Conservation (phyloP, 176 grass and related monocot species). For the Ensete glaucum region DNA sequence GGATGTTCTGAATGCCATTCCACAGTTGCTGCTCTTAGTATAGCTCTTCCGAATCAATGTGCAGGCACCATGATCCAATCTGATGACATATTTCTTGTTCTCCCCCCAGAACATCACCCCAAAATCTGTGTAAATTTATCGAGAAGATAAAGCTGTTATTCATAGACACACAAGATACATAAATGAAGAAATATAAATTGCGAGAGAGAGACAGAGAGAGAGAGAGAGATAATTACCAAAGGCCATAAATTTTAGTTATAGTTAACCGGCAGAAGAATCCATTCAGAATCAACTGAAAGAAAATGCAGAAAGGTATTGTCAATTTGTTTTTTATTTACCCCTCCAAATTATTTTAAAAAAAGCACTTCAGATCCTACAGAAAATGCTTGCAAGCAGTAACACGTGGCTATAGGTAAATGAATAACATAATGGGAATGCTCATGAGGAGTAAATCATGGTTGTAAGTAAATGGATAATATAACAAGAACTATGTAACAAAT, state of each 20-base stretch:
- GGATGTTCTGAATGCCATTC: slow-evolving; percentile 43
- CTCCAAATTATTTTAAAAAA: background rate
- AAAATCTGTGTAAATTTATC: slow-evolving; percentile 26
- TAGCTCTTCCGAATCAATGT: slow-evolving; percentile 20
- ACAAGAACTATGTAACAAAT: background rate
- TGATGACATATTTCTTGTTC: slow-evolving; percentile 10
- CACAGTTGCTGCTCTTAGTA: slow-evolving; percentile 24
- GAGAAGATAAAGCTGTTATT: background rate
- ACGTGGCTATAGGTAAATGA: background rate
- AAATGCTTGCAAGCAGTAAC: background rate
- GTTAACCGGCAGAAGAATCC: slow-evolving; percentile 47
- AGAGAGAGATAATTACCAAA: slow-evolving; percentile 18
- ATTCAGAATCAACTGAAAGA: slow-evolving; percentile 20
- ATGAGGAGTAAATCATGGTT: background rate
- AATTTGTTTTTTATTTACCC: background rate
- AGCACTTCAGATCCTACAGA: no score
- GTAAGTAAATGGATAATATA: background rate
- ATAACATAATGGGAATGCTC: background rate
- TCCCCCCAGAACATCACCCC: slow-evolving; percentile 1
- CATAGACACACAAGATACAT: background rate
- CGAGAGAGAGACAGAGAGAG: background rate
- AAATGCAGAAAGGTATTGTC: background rate
- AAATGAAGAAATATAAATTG: background rate
- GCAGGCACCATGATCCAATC: slow-evolving; percentile 8
- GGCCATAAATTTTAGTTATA: slow-evolving; percentile 38